These are phyloP conservation scores for Closterium sp. DNA, from an alignment of 139 green algal genomes.

Conservation along the genomic window DNA sequence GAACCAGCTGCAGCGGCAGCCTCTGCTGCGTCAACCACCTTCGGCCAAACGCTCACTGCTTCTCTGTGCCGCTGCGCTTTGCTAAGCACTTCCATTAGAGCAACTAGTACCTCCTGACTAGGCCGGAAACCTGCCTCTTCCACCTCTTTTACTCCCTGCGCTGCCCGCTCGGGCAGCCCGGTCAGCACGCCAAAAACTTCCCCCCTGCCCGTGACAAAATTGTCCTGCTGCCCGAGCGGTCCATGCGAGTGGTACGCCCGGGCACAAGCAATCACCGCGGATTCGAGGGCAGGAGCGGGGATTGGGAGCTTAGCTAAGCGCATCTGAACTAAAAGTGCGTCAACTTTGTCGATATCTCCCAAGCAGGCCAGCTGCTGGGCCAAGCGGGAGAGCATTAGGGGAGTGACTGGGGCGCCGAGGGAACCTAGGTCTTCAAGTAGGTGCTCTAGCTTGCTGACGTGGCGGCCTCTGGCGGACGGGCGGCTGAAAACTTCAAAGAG, in stretches of 20 bases:
- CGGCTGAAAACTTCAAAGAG: background rate
- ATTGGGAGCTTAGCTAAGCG: background rate
- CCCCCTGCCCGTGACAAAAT: background rate
- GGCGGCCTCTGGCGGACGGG: background rate
- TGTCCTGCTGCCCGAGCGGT: background rate
- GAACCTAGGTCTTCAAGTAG: background rate
- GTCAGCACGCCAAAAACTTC: background rate
- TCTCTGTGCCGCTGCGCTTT: background rate
- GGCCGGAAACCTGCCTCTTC: background rate
- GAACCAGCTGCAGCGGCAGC: background rate
- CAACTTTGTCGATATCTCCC: background rate
- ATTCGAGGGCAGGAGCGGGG: background rate
- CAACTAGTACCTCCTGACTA: background rate
- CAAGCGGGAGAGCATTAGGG: background rate
- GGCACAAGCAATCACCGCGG: background rate
- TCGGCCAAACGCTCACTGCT: background rate
- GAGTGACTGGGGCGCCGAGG: background rate
- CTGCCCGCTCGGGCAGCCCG: conserved; percentile 2
- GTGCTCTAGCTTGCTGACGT: background rate
- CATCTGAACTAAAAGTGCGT: background rate
- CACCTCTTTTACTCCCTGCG: conserved; percentile 2
- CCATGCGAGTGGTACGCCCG: background rate
- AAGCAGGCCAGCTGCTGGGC: background rate
- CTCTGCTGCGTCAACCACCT: background rate
- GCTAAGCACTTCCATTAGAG: conserved; percentile 4